A percentile compares a stretch with the other conserved stretches of the same genome.
Conservation (phyloP, 2,329 filamentous ascomycete genomes). For the Exophiala xenobiotica region DNA sequence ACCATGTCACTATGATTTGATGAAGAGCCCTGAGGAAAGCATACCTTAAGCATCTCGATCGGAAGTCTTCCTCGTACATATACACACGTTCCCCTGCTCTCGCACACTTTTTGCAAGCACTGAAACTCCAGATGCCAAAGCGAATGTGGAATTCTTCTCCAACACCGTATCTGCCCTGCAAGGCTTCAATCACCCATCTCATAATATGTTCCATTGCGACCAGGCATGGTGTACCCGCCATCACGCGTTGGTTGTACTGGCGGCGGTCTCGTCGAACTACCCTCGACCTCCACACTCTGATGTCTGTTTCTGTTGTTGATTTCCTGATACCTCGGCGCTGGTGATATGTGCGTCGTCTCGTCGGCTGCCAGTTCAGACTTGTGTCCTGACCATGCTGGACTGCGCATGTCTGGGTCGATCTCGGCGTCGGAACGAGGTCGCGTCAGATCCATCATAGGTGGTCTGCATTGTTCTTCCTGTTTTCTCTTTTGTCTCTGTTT, state of each 20-base stretch:
- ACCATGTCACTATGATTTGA: too few relatives aligned
- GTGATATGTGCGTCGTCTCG: slow-evolving; percentile 12
- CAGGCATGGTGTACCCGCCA: slow-evolving; percentile 18
- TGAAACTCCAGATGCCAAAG: too few relatives aligned
- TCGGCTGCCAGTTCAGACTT: slow-evolving; percentile 29
- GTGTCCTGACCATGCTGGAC: slow-evolving; percentile 26
- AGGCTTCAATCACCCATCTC: slow-evolving; percentile 27
- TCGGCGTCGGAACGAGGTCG: slow-evolving; percentile 9
- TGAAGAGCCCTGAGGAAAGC: too few relatives aligned
- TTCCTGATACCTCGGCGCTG: slow-evolving; percentile 16
- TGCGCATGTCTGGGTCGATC: slow-evolving; percentile 17
- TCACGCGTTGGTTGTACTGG: slow-evolving; percentile 14
- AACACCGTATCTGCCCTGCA: too few relatives aligned
- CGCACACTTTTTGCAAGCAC: too few relatives aligned
- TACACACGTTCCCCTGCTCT: too few relatives aligned
- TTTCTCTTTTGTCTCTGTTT: slow-evolving; percentile 4
- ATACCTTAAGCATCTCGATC: not conserved
- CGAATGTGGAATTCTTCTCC: not conserved
- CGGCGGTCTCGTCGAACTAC: slow-evolving; percentile 17
- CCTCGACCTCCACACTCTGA: slow-evolving; percentile 22
- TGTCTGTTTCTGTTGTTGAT: slow-evolving; percentile 2
- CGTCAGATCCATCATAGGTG: slow-evolving; percentile 9
- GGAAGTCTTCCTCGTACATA: too few relatives aligned
- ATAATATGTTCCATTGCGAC: slow-evolving; percentile 22
- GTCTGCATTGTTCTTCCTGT: slow-evolving; percentile 1